Base-by-base conservation (phyloP, 352 stramenopile species). In the Pythium rishiriense region DNA sequence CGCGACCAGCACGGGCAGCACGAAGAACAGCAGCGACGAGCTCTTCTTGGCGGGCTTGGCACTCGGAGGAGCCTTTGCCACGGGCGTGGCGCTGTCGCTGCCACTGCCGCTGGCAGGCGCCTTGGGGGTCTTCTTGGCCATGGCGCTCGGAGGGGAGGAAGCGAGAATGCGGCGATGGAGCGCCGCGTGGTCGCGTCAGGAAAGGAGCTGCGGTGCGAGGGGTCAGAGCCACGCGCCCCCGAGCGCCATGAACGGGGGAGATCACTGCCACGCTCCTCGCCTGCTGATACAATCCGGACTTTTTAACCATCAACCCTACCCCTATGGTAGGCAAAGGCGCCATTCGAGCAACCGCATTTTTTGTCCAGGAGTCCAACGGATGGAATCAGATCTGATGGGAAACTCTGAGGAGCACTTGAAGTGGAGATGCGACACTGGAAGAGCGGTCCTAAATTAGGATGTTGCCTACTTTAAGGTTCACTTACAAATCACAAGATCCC, bases 1-100 rank as follows among this genome's bases (percentile, higher is more conserved):
- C 45, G 74, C 78, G 28, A 80, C 53, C 43, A 75, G 39, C 31
- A 72, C 61, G 3, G 76, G 66, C 14, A 80, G 46, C 48, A 74
- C 57, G 22, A 76, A 52, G 41, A 85, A 74, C 25, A 71, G 53
- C 66, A 81, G 43, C 14, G 61, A 63, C 43, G 25, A 31, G 49
- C 33, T 35, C 17, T 55, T 60, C 63, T 60, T 66, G 64, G 33
- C 21, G 7, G n/a, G n/a, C n/a, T n/a, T n/a, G n/a, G n/a, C n/a
- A n/a, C n/a, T n/a, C n/a, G n/a, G n/a, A n/a, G n/a, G n/a, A n/a
- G 25, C n/a, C 9, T 21, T 4, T 3, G 54, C n/a, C 49, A 52
- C 25, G n/a, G 17, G 11, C 35, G 49, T 47, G 25, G 31, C 7
- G 15, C 41, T 62, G 54, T 5, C 53, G 26, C 35, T 59, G 14